Conservation (phyloP, 2,329 filamentous ascomycete species). For the Phialemoniopsis sp. region DNA sequence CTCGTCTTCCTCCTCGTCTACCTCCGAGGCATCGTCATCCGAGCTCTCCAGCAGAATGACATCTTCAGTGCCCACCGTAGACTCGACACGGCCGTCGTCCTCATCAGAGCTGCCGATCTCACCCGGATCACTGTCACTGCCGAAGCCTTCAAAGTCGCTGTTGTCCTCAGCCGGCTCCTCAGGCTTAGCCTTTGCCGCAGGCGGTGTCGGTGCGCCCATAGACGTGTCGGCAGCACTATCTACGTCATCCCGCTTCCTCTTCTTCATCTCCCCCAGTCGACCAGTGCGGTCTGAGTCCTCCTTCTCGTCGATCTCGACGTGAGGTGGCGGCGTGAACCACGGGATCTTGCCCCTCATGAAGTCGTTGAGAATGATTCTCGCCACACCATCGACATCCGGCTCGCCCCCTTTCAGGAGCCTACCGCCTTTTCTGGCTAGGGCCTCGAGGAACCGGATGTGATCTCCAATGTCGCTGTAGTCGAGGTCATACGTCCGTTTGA, state of each 20-base stretch:
- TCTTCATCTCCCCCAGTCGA: constrained; percentile 81
- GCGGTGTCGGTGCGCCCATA: constrained; percentile 13
- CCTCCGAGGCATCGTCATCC: constrained; percentile 2
- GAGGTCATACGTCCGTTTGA: constrained; percentile 90
- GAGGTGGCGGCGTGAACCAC: constrained; percentile 86
- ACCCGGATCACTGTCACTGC: constrained; percentile 32
- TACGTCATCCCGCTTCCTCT: constrained; percentile 62
- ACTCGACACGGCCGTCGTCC: neutral
- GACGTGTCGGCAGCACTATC: constrained; percentile 35
- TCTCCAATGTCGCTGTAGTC: constrained; percentile 63
- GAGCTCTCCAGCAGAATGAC: constrained; percentile 13
- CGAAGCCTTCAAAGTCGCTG: constrained; percentile 45
- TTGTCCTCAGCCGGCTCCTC: constrained; percentile 26
- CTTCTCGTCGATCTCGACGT: constrained; percentile 45
- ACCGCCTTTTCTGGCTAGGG: constrained; percentile 82
- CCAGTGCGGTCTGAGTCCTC: constrained; percentile 70
- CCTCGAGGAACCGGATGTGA: constrained; percentile 78
- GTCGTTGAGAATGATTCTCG: constrained; percentile 95
- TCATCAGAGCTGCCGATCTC: constrained; percentile 12
- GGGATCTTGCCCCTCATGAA: constrained; percentile 94
- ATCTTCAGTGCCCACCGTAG: constrained; percentile 6
- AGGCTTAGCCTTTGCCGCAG: constrained; percentile 13
- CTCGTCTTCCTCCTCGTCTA: constrained; percentile 18
- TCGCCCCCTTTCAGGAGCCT: constrained; percentile 88
- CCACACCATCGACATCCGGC: constrained; percentile 88